Base-by-base conservation (phyloP, 2,329 filamentous ascomycete species). In the Aspergillus sp. region DNA sequence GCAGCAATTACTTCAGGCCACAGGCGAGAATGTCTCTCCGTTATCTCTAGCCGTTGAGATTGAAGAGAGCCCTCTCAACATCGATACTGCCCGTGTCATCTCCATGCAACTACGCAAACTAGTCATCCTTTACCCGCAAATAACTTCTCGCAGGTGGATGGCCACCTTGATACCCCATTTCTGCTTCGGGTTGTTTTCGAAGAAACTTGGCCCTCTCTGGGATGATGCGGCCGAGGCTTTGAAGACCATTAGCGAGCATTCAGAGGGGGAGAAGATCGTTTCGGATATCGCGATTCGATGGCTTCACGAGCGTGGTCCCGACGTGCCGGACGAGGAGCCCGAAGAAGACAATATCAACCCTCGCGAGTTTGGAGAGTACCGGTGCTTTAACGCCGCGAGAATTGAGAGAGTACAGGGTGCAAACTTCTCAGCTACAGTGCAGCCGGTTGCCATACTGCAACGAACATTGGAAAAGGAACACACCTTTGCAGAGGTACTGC, bases 61-160 rank as follows among this genome's bases (percentile, higher is more conserved):
- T 13, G 90, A 97, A 65, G 80, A 89, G 53, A 88, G 84, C 5
- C 83, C 88, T 0, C 70, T 95, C n/a, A 81, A 80, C 42, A 74
- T 95, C 3, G 81, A 90, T 48, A 88, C 85, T 44, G 80, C 83
- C 44, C 81, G 93, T 48, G 81, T 82, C 15, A 81, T 95, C 30
- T 85, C 88, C 2, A 94, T 96, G 80, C 83, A 91, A 53, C 79
- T 96, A 46, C 85, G 91, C 42, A 90, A 88, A 60, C 76, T 96
- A 39, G 84, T 78, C 2, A 70, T 77, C 13, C 64, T 75, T 17
- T 95, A 93, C 62, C 69, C 78, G 5, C 74, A 78, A 20, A 63
- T 84, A 7, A 72, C 74, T 37, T 71, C 79, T 2, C 75, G 80
- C 33, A 79, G 79, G 1, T 87, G 85, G 81, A 71, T 94, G 54